phyloP scores from a whole-genome alignment of 352 stramenopile genomes.

The Lagenidium giganteum region DNA sequence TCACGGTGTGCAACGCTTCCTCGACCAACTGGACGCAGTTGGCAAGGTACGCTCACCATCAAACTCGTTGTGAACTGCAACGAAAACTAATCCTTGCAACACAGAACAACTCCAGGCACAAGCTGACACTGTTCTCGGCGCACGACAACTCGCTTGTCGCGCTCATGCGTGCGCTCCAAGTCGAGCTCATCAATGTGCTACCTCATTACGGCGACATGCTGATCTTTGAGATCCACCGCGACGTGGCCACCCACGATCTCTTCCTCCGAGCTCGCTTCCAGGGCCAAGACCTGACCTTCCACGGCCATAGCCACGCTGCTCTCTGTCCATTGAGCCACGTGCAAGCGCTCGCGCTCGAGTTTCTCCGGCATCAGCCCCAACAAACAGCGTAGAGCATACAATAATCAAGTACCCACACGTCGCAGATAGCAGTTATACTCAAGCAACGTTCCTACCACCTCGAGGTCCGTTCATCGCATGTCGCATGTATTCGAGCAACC shows the following conservation, averaged over 20 bases:
- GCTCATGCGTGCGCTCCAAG: slow-evolving; percentile 53
- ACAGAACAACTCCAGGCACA: slow-evolving; percentile 24
- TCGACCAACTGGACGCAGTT: slow-evolving; percentile 36
- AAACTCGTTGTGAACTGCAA: slow-evolving; percentile 1
- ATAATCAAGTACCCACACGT: slow-evolving; percentile 9
- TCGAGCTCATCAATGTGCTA: slow-evolving; percentile 45
- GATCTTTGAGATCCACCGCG: slow-evolving; percentile 60
- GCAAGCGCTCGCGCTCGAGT: slow-evolving; percentile 32
- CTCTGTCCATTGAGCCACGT: slow-evolving; percentile 60
- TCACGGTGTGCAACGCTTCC: slow-evolving; percentile 48
- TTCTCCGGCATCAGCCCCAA: slow-evolving; percentile 25
- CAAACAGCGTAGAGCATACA: background rate
- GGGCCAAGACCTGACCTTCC: slow-evolving; percentile 34
- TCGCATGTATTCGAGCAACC: slow-evolving; percentile 16
- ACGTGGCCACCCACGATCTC: slow-evolving; percentile 31
- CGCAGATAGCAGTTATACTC: slow-evolving; percentile 1
- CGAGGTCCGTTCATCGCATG: no score
- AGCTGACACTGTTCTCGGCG: slow-evolving; percentile 68
- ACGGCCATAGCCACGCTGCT: slow-evolving; percentile 27
- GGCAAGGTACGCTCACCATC: slow-evolving; percentile 20
- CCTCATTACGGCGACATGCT: slow-evolving; percentile 72
- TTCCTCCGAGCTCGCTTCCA: slow-evolving; percentile 56
- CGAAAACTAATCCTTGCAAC: slow-evolving; percentile 4
- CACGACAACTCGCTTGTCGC: slow-evolving; percentile 82
- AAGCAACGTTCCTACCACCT: no score